Conservation (phyloP, 148 eudicot genomes). For the Vaccinium myrtillus region DNA sequence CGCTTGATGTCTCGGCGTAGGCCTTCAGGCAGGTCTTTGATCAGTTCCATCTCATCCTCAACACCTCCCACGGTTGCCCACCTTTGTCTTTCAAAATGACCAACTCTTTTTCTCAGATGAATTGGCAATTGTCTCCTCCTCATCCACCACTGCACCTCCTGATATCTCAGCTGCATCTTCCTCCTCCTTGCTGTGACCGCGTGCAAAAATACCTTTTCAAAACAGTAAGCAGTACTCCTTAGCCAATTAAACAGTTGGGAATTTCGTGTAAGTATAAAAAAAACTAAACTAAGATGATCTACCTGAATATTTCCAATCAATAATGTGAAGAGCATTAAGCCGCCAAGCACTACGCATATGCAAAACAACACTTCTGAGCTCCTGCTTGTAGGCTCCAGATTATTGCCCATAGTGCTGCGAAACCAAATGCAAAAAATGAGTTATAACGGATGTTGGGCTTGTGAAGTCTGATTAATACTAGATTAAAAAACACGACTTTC, state of each 20-base stretch:
- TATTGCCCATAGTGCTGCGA: conserved; percentile 37
- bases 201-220: conserved; percentile 34
- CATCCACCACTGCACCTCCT: conserved; percentile 53
- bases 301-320: conserved; percentile 49
- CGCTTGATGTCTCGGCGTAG: conserved; percentile 45
- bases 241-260: neutral
- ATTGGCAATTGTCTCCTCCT: conserved; percentile 37
- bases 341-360: conserved; percentile 27
- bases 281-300: neutral
- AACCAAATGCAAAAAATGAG: neutral
- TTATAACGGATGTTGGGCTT: neutral
- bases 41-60: conserved; percentile 40
- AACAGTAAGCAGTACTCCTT: neutral
- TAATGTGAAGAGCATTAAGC: conserved; percentile 35
- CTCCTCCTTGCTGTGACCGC: conserved; percentile 30
- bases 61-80: conserved; percentile 36
- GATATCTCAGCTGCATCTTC: conserved; percentile 29
- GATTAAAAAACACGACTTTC: neutral
- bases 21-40: conserved; percentile 40
- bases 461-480: neutral
- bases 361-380: conserved; percentile 31
- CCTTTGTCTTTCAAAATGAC: conserved; percentile 31
- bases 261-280: neutral
- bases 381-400: conserved; percentile 29
- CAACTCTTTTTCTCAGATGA: conserved; percentile 32